A percentile compares a stretch with the other conserved stretches of the same genome.
Conservation (phyloP, 257 asterid species). For the Nemophila menziesii region DNA sequence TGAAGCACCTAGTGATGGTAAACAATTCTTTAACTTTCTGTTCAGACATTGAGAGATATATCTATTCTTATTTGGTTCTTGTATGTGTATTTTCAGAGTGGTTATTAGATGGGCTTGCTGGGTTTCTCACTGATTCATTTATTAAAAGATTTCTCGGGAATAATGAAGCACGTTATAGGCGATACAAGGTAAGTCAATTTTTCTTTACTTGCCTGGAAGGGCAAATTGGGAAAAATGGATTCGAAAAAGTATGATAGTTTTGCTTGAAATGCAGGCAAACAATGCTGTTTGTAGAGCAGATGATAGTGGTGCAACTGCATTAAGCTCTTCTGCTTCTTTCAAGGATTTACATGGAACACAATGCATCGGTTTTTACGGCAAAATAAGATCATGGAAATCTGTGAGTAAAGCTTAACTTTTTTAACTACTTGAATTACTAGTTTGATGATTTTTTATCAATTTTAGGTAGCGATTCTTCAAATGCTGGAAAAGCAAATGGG, state of each 20-base stretch:
- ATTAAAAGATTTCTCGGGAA: constrained; percentile 82
- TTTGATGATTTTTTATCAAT: constrained; percentile 8
- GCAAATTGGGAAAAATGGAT: not conserved
- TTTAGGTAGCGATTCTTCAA: constrained; percentile 89
- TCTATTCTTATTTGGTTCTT: constrained; percentile 21
- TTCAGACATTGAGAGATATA: not conserved
- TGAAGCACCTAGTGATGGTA: constrained; percentile 88
- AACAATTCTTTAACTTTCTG: constrained; percentile 5
- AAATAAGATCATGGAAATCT: constrained; percentile 96
- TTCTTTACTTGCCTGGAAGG: not conserved
- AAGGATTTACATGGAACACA: constrained; percentile 91
- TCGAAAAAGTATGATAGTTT: constrained; percentile 1
- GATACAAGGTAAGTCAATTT: constrained; percentile 61
- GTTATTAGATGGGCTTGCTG: constrained; percentile 98
- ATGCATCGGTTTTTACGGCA: constrained; percentile 87
- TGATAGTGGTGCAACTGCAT: constrained; percentile 85
- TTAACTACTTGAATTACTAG: constrained; percentile 6
- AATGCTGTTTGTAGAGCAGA: constrained; percentile 93
- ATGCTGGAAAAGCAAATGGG: constrained; percentile 99
- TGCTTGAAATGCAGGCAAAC: constrained; percentile 57
- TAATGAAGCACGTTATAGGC: constrained; percentile 92
- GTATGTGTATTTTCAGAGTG: constrained; percentile 51
- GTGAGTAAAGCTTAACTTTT: constrained; percentile 34
- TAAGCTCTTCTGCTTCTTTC: constrained; percentile 69
- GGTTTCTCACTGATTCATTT: constrained; percentile 78